These are phyloP conservation scores for Candolleomyces aberdarensis DNA, from an alignment of 768 basidiomycete species.

Conservation along the genomic window DNA sequence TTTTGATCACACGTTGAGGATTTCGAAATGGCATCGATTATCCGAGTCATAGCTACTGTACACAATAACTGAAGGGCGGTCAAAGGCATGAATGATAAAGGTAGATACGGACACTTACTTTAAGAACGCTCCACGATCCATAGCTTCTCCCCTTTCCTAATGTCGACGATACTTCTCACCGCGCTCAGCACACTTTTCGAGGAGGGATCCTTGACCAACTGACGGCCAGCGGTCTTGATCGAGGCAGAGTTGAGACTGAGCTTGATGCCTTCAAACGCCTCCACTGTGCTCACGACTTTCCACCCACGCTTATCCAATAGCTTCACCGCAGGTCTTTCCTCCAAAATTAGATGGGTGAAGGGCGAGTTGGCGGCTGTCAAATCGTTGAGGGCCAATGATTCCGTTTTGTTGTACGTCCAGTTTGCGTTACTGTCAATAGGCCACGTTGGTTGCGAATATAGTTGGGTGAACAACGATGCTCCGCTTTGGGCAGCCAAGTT, in stretches of 20 bases:
- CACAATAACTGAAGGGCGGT: neutral
- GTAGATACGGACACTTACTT: neutral
- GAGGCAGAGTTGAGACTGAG: neutral
- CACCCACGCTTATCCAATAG: constrained; percentile 27
- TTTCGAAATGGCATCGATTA: too few species aligned
- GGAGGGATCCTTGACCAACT: neutral
- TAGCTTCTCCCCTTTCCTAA: constrained; percentile 11
- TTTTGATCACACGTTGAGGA: too few species aligned
- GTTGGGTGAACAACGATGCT: constrained; percentile 82
- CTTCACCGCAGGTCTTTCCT: constrained; percentile 30
- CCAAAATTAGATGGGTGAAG: constrained; percentile 66
- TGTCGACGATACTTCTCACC: constrained; percentile 4
- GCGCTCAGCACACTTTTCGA: neutral
- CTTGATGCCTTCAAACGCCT: constrained; percentile 34
- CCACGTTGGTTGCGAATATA: constrained; percentile 54
- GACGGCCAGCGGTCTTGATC: neutral
- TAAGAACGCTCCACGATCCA: constrained; percentile 16
- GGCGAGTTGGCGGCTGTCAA: constrained; percentile 34
- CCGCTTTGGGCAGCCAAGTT: constrained; percentile 90
- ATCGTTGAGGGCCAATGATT: constrained; percentile 44
- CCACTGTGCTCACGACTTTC: constrained; percentile 41
- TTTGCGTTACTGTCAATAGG: constrained; percentile 9
- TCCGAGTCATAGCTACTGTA: neutral
- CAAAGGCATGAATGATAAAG: neutral
- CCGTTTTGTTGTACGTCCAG: constrained; percentile 86